Base-by-base conservation (phyloP, 805 yeast genomes). In the Sporopachydermia lactativora region DNA sequence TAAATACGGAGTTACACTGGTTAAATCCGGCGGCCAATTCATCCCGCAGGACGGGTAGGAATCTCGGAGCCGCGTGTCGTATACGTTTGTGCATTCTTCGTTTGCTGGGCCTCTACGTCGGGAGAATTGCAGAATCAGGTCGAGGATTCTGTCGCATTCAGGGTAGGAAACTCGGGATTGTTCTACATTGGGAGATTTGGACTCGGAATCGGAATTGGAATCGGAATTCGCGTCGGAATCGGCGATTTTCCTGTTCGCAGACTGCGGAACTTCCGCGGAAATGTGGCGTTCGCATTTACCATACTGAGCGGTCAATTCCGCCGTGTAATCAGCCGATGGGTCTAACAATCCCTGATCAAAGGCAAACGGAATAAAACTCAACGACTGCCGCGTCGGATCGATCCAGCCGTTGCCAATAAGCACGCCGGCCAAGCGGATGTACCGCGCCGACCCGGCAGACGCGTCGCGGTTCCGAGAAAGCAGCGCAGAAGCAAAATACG, bases 361-460 rank as follows among this genome's bases (percentile, higher is more conserved):
- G 0, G 81, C 69, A 57, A 72, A 86, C 1, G 94, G 94, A 28
- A 82, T 58, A 49, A 80, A 83, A 14, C 94, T 74, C 45, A 84
- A 65, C 40, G 89, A 77, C 62, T 92, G 98, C 36, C 72, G 70
- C 46, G 77, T 73, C 1, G 97, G 96, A 38, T 85, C 88, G 11
- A 88, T 74, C 95, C 95, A 89, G 1, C 96, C 96, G 59, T 89
- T 89, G 13, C 96, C 96, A 43, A 92, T 78, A 46, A 86, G 47
- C 5, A 85, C 54, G 0, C 89, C 92, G 45, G 71, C 65, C 43
- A 88, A 56, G 42, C 77, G 64, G 28, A 68, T 47, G 3, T 48
- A 39, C 3, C 18, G 37, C 15, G 38, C 37, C 8, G 38, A 11
- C 42, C 38, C 36, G 3, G 45, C 42, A 1, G 43, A 45, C 15